Base-by-base conservation (phyloP, 2,329 filamentous ascomycete species). In the Teratosphaeria zuluensis region DNA sequence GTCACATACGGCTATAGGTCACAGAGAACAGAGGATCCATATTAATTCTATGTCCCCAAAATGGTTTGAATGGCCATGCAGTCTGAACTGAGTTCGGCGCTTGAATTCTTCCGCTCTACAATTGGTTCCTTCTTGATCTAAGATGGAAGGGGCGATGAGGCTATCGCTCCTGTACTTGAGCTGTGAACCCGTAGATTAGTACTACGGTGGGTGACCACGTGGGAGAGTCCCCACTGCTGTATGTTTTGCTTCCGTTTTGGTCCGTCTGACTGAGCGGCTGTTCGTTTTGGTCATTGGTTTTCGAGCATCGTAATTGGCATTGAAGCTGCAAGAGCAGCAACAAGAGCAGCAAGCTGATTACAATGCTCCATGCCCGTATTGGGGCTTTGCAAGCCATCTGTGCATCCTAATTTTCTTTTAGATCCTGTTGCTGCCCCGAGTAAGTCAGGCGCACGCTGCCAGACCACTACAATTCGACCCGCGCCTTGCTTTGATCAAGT, bases 381-480 rank as follows among this genome's bases (percentile, higher is more conserved):
- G 24, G 2, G 24, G 2, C 9, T 38, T 38, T 38, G 7, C 16
- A 16, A 42, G 14, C 16, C 35, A 14, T 16, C 35, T n/a, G 16
- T 4, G 35, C 35, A 42, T 42, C 11, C 35, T 16, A 1, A 42
- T 42, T 11, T 42, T 9, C 24, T 48, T n/a, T n/a, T 48, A 21
- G 19, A n/a, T 19, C 1, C 42, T 48, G 42, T 48, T 19, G n/a
- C n/a, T 21, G 4, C 42, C 42, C n/a, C 1, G 19, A 19, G 6
- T 19, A 5, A 21, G 6, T 48, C 1, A 8, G 5, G 8, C 63
- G 56, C 65, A 67, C 11, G 59, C 65, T 14, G 60, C 57, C 19
- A 67, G 56, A 3, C 64, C 65, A 53, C 58, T 63, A 24, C 66
- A 68, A 28, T 61, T 61, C 4, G 48, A 62, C 11, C 65, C 64